Percentiles rank a stretch among this genome's conserved stretches.
Conservation (phyloP, 2,329 filamentous ascomycete genomes). For the Verticillium isaacii region DNA sequence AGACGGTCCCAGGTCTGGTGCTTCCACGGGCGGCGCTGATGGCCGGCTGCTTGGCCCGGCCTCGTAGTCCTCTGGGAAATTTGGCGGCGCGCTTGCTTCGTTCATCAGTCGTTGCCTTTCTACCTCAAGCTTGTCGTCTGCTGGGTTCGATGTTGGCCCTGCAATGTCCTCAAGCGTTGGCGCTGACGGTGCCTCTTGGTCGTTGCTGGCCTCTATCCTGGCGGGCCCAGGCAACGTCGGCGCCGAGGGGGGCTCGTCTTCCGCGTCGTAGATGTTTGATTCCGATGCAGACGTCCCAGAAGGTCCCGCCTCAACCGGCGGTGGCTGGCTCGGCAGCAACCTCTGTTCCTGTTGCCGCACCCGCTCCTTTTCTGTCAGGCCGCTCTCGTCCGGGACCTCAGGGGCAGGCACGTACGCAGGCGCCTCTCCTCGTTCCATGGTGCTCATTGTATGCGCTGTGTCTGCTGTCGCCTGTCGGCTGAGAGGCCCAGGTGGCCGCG, state of each 20-base stretch:
- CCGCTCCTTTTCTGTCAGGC: constrained; percentile 76
- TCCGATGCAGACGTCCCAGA: constrained; percentile 20
- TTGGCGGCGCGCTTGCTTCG: constrained; percentile 59
- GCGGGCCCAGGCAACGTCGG: constrained; percentile 3
- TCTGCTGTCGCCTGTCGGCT: constrained; percentile 6
- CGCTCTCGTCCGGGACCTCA: constrained; percentile 53
- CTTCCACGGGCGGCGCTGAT: constrained; percentile 18
- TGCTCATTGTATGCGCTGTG: neutral
- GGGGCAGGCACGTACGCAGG: constrained; percentile 56
- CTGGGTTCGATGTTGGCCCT: constrained; percentile 22
- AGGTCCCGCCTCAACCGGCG: constrained; percentile 36
- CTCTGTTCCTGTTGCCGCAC: constrained; percentile 72
- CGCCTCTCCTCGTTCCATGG: constrained; percentile 17
- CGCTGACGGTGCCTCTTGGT: constrained; percentile 32
- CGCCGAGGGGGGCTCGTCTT: constrained; percentile 28
- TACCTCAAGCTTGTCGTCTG: constrained; percentile 77
- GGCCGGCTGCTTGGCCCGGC: constrained; percentile 23
- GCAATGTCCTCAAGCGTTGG: constrained; percentile 41
- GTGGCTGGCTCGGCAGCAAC: constrained; percentile 74
- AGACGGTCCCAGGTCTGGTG: constrained; percentile 38
- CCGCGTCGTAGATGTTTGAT: constrained; percentile 43
- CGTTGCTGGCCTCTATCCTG: constrained; percentile 3
- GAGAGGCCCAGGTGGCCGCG: neutral
- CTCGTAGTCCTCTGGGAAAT: constrained; percentile 50
- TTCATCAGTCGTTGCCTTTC: constrained; percentile 61